Conservation (phyloP, 1,284 basidiomycete species). For the Moesziomyces antarcticus region DNA sequence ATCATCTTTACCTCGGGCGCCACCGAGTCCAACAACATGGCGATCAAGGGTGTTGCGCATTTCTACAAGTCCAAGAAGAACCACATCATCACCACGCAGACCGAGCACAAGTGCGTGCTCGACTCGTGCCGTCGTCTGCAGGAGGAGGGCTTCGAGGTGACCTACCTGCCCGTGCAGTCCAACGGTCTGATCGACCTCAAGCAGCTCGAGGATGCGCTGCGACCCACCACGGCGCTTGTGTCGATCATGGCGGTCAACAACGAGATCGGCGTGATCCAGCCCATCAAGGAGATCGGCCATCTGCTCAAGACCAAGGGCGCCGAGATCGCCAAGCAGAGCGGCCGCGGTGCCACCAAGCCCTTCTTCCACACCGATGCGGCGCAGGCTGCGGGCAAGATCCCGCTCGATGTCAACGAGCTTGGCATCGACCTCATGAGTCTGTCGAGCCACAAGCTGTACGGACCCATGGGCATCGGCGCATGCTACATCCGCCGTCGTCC, state of each 20-base stretch:
- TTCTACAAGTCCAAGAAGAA: constrained; percentile 72
- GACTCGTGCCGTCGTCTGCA: constrained; percentile 95
- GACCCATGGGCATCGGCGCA: constrained; percentile 95
- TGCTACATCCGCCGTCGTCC: constrained; percentile 93
- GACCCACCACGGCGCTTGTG: constrained; percentile 83
- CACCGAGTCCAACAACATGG: constrained; percentile 98
- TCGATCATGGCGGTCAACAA: constrained; percentile 99
- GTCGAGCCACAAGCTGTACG: constrained; percentile 97
- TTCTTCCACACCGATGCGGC: constrained; percentile 98
- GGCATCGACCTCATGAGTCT: constrained; percentile 96
- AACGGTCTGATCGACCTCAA: constrained; percentile 86
- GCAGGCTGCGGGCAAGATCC: constrained; percentile 81
- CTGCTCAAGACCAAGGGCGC: constrained; percentile 73
- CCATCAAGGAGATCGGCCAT: constrained; percentile 91
- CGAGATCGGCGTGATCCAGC: constrained; percentile 98
- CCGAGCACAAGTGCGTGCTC: constrained; percentile 97
- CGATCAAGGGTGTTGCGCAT: constrained; percentile 94
- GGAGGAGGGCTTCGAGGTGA: constrained; percentile 97
- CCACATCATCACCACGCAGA: constrained; percentile 73
- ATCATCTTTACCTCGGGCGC: constrained; percentile 98
- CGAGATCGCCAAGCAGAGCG: constrained; percentile 75
- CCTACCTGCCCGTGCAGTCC: constrained; percentile 90
- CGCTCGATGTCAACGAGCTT: constrained; percentile 87
- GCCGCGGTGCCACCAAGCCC: constrained; percentile 72
- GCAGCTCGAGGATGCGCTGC: constrained; percentile 82